Evolutionary conservation across 495 filamentous ascomycete species (phyloP).

Genomic region (Chaetomium cochliodes): DNA sequence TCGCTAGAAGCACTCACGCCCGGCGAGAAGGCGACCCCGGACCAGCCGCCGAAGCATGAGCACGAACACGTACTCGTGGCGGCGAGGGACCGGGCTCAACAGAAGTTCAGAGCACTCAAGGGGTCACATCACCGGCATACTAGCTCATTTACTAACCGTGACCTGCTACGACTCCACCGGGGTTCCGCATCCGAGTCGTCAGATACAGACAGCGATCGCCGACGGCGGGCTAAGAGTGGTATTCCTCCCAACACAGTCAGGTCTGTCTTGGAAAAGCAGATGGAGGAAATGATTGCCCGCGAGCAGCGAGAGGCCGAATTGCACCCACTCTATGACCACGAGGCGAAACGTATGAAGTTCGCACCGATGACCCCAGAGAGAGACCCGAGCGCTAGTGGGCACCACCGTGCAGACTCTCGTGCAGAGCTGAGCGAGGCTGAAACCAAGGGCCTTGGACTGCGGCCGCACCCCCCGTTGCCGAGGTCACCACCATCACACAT

Average conservation of each 20-base stretch:
- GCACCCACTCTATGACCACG: constrained; percentile 32
- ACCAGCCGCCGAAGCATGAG: constrained; percentile 26
- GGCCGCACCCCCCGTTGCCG: constrained; percentile 16
- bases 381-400: constrained; percentile 20
- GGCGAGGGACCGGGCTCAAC: constrained; percentile 47
- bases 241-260: constrained; percentile 43
- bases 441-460: constrained; percentile 22
- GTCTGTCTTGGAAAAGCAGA: constrained; percentile 64
- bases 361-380: constrained; percentile 36
- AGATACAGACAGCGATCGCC: constrained; percentile 47
- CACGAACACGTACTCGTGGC: constrained; percentile 37
- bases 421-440: constrained; percentile 39
- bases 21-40: constrained; percentile 21
- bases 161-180: constrained; percentile 41
- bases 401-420: constrained; percentile 35
- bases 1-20: constrained; percentile 20
- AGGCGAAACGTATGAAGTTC: constrained; percentile 34
- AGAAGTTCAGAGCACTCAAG: constrained; percentile 51
- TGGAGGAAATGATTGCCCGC: constrained; percentile 61
- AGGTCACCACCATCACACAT: constrained; percentile 29
- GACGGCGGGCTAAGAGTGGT: constrained; percentile 34
- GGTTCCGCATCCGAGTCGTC: constrained; percentile 49
- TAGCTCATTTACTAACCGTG: constrained; percentile 41
- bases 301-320: constrained; percentile 46
- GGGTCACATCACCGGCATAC: constrained; percentile 48